Percentiles rank a stretch among this genome's conserved stretches.
Conservation (phyloP, 257 asterid genomes). For the Salvia miltiorrhiza region DNA sequence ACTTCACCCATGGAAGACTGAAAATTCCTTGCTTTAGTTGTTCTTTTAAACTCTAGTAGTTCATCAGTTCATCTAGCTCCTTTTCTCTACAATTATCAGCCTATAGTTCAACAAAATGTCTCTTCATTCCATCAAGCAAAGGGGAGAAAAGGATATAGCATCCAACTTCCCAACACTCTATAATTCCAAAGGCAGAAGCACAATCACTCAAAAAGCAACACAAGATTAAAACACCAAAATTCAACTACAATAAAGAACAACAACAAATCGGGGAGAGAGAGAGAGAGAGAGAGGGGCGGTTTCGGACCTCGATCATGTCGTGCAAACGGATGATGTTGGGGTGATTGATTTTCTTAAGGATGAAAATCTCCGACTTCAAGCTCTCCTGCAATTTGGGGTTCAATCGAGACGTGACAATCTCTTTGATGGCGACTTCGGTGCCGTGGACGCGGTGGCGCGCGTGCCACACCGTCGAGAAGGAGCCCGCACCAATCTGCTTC, state of each 20-base stretch:
- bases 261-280: too few species aligned
- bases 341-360: conserved; percentile 75
- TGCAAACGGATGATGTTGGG: conserved; percentile 89
- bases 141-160: background rate
- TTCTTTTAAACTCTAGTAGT: background rate
- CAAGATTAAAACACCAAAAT: background rate
- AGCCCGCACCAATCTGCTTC: conserved; percentile 80
- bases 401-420: conserved; percentile 62
- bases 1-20: background rate
- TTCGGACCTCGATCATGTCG: conserved; percentile 91
- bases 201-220: background rate
- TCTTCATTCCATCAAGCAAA: conserved; percentile 14
- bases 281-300: too few species aligned
- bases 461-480: conserved; percentile 96
- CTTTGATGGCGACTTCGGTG: conserved; percentile 89
- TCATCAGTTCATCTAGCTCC: background rate
- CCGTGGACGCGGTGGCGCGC: conserved; percentile 83
- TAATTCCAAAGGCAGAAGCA: conserved; percentile 7
- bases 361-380: conserved; percentile 82
- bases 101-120: background rate
- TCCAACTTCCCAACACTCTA: background rate
- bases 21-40: conserved; percentile 1
- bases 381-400: conserved; percentile 69
- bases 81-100: background rate
- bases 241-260: background rate